A percentile compares a stretch with the other conserved stretches of the same genome.
phyloP scores from a whole-genome alignment of 2,329 filamentous ascomycete species.

The Parastagonospora nodorum region DNA sequence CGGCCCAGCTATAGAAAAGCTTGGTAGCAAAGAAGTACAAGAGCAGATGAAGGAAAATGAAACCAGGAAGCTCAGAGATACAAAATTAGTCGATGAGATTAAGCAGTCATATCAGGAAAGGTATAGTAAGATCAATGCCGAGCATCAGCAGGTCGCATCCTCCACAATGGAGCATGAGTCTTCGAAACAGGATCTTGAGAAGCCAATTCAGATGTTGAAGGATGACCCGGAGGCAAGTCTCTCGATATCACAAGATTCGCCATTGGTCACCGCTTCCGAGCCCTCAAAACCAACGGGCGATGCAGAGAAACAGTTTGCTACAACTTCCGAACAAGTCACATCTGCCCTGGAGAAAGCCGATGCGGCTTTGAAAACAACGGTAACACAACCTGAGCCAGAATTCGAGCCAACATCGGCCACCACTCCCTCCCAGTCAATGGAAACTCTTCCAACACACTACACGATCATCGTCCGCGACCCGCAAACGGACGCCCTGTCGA shows the following conservation, averaged over 20 bases:
- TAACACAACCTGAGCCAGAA: not conserved
- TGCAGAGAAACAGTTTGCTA: too few relatives aligned
- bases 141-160: constrained; percentile 23
- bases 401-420: not conserved
- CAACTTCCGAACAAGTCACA: too few relatives aligned
- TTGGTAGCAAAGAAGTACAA: constrained; percentile 22
- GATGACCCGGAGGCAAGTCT: constrained; percentile 10
- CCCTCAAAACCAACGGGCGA: too few relatives aligned
- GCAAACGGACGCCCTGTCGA: constrained; percentile 27
- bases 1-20: constrained; percentile 27
- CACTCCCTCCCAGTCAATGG: not conserved
- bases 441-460: constrained; percentile 18
- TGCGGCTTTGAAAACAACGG: not conserved
- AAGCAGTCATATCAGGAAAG: constrained; percentile 33
- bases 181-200: not conserved
- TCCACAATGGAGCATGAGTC: too few relatives aligned
- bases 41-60: constrained; percentile 10
- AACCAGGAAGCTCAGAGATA: constrained; percentile 21
- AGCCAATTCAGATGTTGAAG: constrained; percentile 14
- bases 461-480: constrained; percentile 37
- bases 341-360: not conserved
- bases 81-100: constrained; percentile 28
- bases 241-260: too few relatives aligned
- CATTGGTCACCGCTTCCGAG: too few relatives aligned
- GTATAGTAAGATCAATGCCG: constrained; percentile 28